Percentiles rank a stretch among this genome's conserved stretches.
phyloP scores from a whole-genome alignment of 192 early-diverging fungal species.

The Coemansia erecta region DNA sequence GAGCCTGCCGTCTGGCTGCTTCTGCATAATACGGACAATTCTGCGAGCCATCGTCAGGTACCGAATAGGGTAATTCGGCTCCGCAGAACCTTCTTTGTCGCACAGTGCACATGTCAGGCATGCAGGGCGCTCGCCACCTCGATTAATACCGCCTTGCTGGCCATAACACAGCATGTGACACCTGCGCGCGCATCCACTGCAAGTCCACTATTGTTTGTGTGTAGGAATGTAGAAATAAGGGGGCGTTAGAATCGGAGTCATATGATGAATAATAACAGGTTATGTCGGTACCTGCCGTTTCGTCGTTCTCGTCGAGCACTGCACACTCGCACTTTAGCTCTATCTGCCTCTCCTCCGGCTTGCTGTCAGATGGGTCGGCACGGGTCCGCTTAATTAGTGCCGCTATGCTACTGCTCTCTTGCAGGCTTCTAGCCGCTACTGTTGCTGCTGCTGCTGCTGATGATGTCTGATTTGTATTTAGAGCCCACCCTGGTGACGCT shows the following conservation, averaged over 20 bases:
- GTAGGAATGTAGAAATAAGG: neutral
- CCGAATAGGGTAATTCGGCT: neutral
- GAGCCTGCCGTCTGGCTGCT: neutral
- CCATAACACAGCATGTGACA: slow-evolving; percentile 30
- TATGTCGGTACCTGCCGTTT: neutral
- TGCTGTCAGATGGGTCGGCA: no score
- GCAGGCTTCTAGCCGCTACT: no score
- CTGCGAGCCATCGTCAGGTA: slow-evolving; percentile 15
- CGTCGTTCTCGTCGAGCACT: no score
- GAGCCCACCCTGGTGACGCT: slow-evolving; percentile 10
- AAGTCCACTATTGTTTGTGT: slow-evolving; percentile 20
- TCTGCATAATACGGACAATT: slow-evolving; percentile 1
- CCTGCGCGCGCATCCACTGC: slow-evolving; percentile 30
- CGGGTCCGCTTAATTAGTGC: no score
- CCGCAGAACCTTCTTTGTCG: neutral
- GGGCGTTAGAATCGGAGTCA: no score
- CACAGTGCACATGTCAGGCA: slow-evolving; percentile 28
- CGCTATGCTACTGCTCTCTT: no score
- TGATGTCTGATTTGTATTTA: neutral
- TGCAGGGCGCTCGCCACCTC: neutral
- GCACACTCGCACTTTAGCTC: no score
- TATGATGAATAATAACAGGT: neutral
- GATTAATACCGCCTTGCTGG: neutral
- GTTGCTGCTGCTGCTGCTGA: no score
- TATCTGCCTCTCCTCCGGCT: no score